Evolutionary conservation across 345 rosid genomes (phyloP).

Genomic region (Jatropha curcas): DNA sequence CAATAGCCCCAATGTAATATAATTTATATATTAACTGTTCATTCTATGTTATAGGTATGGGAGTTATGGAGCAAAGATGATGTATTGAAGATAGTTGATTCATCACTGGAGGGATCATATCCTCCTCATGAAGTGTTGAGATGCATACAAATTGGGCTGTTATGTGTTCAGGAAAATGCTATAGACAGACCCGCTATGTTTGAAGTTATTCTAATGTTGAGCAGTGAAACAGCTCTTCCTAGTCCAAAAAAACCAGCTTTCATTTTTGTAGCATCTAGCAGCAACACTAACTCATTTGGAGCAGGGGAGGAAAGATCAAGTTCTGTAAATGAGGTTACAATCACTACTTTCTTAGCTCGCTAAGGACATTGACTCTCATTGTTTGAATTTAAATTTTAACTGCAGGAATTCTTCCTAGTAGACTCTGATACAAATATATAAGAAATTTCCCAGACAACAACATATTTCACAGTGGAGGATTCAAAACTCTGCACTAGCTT

Average conservation of each 20-base stretch:
- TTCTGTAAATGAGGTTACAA: neutral
- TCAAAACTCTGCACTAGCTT: no score
- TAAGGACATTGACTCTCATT: neutral
- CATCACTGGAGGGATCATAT: neutral
- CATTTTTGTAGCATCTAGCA: neutral
- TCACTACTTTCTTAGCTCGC: neutral
- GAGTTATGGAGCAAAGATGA: conserved; percentile 20
- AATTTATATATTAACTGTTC: neutral
- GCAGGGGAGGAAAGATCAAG: neutral
- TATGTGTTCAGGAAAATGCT: conserved; percentile 5
- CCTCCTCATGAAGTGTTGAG: neutral
- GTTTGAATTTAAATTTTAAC: no score
- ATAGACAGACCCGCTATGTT: conserved; percentile 1
- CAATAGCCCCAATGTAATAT: no score
- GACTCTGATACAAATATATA: no score
- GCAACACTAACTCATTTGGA: neutral
- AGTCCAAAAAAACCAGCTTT: neutral
- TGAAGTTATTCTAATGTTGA: neutral
- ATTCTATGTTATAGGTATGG: conserved; percentile 20
- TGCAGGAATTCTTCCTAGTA: no score
- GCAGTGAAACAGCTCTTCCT: neutral
- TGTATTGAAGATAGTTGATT: neutral
- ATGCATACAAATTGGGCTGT: conserved; percentile 9
- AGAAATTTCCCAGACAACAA: no score
- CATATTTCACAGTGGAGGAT: no score